phyloP scores from a whole-genome alignment of 169 alveolate genomes.

The Eimeria zaria region DNA sequence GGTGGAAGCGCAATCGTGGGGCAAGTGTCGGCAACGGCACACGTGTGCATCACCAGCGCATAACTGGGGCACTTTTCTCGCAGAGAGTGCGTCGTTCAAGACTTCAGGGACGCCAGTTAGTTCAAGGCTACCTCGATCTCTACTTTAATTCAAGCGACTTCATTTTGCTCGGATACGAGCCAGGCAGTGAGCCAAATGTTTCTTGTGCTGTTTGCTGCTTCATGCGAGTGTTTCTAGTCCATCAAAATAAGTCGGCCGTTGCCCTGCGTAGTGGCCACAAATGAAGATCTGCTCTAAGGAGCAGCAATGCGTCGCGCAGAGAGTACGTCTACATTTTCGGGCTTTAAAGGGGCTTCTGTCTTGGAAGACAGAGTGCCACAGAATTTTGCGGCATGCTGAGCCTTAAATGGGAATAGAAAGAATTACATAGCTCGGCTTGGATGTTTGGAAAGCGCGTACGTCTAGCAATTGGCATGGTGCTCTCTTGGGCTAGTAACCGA shows the following conservation, averaged over 20 bases:
- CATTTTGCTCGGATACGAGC: background rate
- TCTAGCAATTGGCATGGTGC: no score
- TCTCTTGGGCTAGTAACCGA: no score
- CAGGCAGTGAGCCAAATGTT: background rate
- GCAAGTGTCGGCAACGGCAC: background rate
- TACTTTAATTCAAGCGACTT: background rate
- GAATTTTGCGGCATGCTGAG: background rate
- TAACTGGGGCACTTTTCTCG: background rate
- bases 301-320: background rate
- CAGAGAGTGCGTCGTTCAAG: background rate
- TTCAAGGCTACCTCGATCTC: background rate
- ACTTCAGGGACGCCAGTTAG: background rate
- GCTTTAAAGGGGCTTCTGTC: no score
- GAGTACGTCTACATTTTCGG: background rate
- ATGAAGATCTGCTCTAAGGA: background rate
- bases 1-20: background rate
- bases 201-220: background rate
- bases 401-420: background rate
- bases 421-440: background rate
- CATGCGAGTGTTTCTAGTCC: no score
- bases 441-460: background rate
- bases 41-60: background rate
- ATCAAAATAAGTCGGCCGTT: background rate
- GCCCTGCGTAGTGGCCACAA: background rate
- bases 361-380: background rate